phyloP scores from a whole-genome alignment of 495 filamentous ascomycete species.

The Trichoderma gamsii region DNA sequence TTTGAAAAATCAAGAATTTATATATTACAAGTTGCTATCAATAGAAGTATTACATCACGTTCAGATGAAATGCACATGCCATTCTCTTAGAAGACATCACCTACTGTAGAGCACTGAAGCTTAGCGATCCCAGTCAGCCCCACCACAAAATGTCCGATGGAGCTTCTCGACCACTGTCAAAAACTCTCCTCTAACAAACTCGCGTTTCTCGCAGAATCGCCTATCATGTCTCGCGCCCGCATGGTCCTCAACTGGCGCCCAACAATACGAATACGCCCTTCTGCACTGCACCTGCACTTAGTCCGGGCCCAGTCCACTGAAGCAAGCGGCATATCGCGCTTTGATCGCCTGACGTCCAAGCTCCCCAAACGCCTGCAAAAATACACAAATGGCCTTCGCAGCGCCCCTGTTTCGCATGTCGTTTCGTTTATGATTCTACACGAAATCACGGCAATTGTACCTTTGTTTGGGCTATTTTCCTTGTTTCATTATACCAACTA shows the following conservation, averaged over 20 bases:
- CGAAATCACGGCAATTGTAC: slow-evolving; percentile 80
- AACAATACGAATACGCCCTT: neutral
- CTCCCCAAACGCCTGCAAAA: slow-evolving; percentile 52
- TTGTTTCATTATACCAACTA: slow-evolving; percentile 70
- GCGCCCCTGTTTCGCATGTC: slow-evolving; percentile 75
- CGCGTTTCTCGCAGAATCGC: neutral
- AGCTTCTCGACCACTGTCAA: neutral
- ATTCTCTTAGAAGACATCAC: no score
- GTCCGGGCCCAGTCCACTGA: neutral
- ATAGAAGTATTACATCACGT: no score
- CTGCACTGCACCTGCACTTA: neutral
- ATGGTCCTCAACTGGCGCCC: neutral
- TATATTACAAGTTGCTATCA: no score
- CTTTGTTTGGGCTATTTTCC: slow-evolving; percentile 66
- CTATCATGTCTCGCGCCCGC: neutral
- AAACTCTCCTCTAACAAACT: neutral
- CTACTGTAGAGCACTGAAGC: neutral
- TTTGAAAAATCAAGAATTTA: neutral
- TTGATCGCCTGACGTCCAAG: slow-evolving; percentile 54
- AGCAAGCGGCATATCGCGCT: slow-evolving; percentile 25
- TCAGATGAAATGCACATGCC: no score
- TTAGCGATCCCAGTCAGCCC: neutral
- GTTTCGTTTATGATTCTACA: slow-evolving; percentile 84
- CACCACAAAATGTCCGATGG: neutral
- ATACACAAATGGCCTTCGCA: slow-evolving; percentile 61